Percentiles rank a stretch among this genome's conserved stretches.
phyloP scores from a whole-genome alignment of 495 filamentous ascomycete species.

The Penicillium verhagenii region DNA sequence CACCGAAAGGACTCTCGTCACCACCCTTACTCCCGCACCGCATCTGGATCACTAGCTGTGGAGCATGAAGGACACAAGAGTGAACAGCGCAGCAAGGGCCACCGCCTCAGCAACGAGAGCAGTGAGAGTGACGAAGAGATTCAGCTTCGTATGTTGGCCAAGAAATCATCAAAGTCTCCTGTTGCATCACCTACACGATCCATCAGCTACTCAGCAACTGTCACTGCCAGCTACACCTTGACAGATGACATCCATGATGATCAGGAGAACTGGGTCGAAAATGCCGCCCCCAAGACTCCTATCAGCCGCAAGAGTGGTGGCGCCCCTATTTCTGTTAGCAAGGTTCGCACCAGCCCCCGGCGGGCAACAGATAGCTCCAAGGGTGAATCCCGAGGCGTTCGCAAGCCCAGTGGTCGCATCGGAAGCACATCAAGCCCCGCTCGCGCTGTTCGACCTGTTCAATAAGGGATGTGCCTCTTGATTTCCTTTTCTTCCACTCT shows the following conservation, averaged over 20 bases:
- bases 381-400: constrained; percentile 63
- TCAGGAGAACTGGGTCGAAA: constrained; percentile 47
- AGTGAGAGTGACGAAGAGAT: constrained; percentile 78
- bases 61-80: constrained; percentile 24
- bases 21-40: constrained; percentile 52
- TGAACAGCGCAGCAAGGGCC: constrained; percentile 35
- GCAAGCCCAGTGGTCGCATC: constrained; percentile 92
- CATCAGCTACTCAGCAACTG: constrained; percentile 47
- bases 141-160: constrained; percentile 66
- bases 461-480: constrained; percentile 6
- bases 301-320: constrained; percentile 59
- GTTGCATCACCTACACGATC: constrained; percentile 47
- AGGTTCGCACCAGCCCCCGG: constrained; percentile 69
- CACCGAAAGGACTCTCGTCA: constrained; percentile 60
- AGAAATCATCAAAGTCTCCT: constrained; percentile 55
- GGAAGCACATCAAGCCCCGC: constrained; percentile 58
- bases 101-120: constrained; percentile 45
- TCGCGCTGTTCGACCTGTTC: constrained; percentile 19
- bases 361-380: constrained; percentile 52
- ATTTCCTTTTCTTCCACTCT: not conserved
- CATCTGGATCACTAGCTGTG: constrained; percentile 38
- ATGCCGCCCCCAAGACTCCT: constrained; percentile 62
- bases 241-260: constrained; percentile 45
- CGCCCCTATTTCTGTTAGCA: constrained; percentile 65
- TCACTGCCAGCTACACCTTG: constrained; percentile 46